Base-by-base conservation (phyloP, 164 flowering plant genomes). In the Santalum album region DNA sequence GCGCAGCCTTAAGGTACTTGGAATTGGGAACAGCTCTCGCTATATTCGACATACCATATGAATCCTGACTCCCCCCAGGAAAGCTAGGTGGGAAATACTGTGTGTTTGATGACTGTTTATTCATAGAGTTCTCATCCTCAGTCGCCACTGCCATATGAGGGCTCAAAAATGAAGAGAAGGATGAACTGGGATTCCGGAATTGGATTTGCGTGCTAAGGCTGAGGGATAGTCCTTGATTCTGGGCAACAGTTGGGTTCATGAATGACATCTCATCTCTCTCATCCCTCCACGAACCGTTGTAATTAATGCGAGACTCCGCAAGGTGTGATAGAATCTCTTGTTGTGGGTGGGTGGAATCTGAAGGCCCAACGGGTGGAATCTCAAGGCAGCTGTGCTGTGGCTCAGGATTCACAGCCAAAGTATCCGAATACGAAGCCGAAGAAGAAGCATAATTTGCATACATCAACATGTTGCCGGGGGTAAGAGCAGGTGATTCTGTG, bases 151-250 rank as follows among this genome's bases (percentile, higher is more conserved):
- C 59, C 12, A 56, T 23, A 59, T 57, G 70, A 42, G 74, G 62
- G 60, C 77, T 58, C 52, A 72, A 59, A 57, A 82, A 77, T 4
- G 84, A 59, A 40, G 73, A 49, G 35, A 73, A 67, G 11, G 65
- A 76, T 10, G 52, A 21, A 48, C 59, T 64, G 0, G 65, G 60
- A 58, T 63, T 66, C 25, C 70, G 54, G 32, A 56, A 71, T 18
- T 72, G 69, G 19, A 78, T 68, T 57, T 80, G 76, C 6, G 89
- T 73, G 32, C 89, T 65, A 10, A 87, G 80, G 53, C 78, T 78
- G 29, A 84, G 81, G 25, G 96, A 84, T 29, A 87, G 63, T 22
- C 89, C 82, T 55, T 80, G 84, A 24, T 77, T 72, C 61, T 79
- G 85, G 5, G 73, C 40, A 36, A 66, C 75, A 50, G 65, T 70